Conservation (phyloP, 192 early-diverging fungal species). For the Coemansia sp. region DNA sequence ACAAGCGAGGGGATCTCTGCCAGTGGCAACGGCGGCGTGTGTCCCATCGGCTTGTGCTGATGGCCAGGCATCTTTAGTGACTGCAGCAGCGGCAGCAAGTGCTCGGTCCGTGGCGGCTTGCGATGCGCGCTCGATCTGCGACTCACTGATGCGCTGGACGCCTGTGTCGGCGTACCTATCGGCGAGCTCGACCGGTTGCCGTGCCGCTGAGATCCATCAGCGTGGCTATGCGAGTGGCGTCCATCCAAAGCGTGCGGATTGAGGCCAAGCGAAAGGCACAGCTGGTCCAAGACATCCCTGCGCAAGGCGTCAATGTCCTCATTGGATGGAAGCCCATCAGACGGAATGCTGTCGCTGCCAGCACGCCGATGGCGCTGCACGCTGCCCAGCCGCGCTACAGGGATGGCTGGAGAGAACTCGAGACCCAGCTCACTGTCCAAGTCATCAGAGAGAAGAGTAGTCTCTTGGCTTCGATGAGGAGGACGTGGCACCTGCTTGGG, state of each 20-base stretch:
- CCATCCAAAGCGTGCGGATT: slow-evolving; percentile 40
- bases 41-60: slow-evolving; percentile 10
- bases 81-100: slow-evolving; percentile 45
- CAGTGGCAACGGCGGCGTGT: slow-evolving; percentile 22
- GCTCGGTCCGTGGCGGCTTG: slow-evolving; percentile 35
- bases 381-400: slow-evolving; percentile 2
- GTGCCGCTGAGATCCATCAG: slow-evolving; percentile 12
- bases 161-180: neutral
- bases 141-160: slow-evolving; percentile 32
- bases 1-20: slow-evolving; percentile 51
- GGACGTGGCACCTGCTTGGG: slow-evolving; percentile 1
- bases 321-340: slow-evolving; percentile 17
- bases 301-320: slow-evolving; percentile 43
- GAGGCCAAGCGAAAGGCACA: slow-evolving; percentile 45
- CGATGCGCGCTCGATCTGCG: slow-evolving; percentile 45
- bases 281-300: slow-evolving; percentile 26
- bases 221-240: slow-evolving; percentile 11
- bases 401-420: neutral
- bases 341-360: slow-evolving; percentile 36
- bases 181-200: slow-evolving; percentile 8
- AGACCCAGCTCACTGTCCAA: neutral
- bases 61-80: slow-evolving; percentile 23
- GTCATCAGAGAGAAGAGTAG: neutral
- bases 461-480: neutral
- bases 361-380: slow-evolving; percentile 32